These are phyloP conservation scores for Phoenix roebelenii DNA, from an alignment of 176 grass and related monocot genomes.

Conservation along the genomic window DNA sequence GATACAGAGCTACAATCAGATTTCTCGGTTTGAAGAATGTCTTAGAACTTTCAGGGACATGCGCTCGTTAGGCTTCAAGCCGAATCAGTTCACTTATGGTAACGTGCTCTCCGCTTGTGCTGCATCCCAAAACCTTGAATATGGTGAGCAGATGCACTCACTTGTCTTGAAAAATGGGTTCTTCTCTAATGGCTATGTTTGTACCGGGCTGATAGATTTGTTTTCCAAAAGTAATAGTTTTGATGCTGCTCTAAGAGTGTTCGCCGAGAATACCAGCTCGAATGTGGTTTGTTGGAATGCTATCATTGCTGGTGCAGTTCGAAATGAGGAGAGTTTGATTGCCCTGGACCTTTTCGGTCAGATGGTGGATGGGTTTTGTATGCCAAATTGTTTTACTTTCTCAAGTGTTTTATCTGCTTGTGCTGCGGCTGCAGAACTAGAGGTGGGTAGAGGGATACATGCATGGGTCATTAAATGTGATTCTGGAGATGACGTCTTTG, in stretches of 20 bases:
- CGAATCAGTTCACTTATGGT: slow-evolving; percentile 32
- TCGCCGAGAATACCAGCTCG: slow-evolving; percentile 21
- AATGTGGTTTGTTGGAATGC: slow-evolving; percentile 59
- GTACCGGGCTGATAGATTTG: slow-evolving; percentile 38
- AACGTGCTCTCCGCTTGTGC: slow-evolving; percentile 32
- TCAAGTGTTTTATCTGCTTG: slow-evolving; percentile 41
- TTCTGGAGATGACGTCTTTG: slow-evolving; percentile 33
- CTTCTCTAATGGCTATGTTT: slow-evolving; percentile 35
- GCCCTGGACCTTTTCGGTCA: slow-evolving; percentile 35
- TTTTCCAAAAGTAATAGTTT: slow-evolving; percentile 36
- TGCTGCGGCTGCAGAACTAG: slow-evolving; percentile 23
- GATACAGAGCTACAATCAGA: slow-evolving; percentile 2
- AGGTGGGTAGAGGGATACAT: slow-evolving; percentile 29
- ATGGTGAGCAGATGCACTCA: slow-evolving; percentile 43
- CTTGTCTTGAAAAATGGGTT: slow-evolving; percentile 42
- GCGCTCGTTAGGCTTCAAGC: slow-evolving; percentile 20
- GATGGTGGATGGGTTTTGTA: slow-evolving; percentile 38
- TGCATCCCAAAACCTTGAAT: slow-evolving; percentile 1
- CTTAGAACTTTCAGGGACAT: slow-evolving; percentile 19
- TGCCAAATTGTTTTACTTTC: slow-evolving; percentile 44
- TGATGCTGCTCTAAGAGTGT: slow-evolving; percentile 30
- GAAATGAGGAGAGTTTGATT: slow-evolving; percentile 32
- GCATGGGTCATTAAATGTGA: slow-evolving; percentile 44
- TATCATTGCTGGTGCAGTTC: slow-evolving; percentile 31
- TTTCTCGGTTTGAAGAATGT: slow-evolving; percentile 16